These are phyloP conservation scores for Millerago galiae DNA, from an alignment of 805 yeast species.

Conservation along the genomic window DNA sequence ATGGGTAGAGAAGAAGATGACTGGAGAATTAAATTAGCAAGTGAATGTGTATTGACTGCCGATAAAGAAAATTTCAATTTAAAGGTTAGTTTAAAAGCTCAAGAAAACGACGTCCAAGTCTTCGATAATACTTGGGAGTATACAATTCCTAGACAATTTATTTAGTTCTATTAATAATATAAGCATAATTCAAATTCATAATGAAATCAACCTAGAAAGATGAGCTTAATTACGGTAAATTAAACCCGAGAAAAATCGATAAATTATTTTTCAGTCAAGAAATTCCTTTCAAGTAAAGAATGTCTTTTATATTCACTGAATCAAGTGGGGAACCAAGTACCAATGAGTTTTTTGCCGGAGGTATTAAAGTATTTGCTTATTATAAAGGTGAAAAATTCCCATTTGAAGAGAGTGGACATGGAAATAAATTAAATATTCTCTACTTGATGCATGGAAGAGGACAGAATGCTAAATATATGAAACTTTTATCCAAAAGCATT, in stretches of 20 bases:
- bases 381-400: not conserved
- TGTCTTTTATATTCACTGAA: not conserved
- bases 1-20: constrained; percentile 32
- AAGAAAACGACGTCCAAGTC: constrained; percentile 27
- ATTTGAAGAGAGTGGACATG: not conserved
- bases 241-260: not conserved
- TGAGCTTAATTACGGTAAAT: too few species aligned
- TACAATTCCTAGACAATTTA: constrained; percentile 28
- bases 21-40: constrained; percentile 32
- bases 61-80: constrained; percentile 30
- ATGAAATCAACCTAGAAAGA: too few species aligned
- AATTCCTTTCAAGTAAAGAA: not conserved
- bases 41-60: constrained; percentile 26
- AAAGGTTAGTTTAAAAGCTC: constrained; percentile 28
- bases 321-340: not conserved
- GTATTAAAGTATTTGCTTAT: not conserved
- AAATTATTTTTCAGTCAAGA: not conserved
- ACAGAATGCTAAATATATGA: constrained; percentile 1
- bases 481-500: not conserved
- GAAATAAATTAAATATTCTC: not conserved
- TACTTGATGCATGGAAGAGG: constrained; percentile 4
- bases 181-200: too few species aligned
- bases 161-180: too few species aligned
- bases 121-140: constrained; percentile 31
- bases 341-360: not conserved